Conservation (phyloP, 352 stramenopile species). For the Phytophthora fragariae region DNA sequence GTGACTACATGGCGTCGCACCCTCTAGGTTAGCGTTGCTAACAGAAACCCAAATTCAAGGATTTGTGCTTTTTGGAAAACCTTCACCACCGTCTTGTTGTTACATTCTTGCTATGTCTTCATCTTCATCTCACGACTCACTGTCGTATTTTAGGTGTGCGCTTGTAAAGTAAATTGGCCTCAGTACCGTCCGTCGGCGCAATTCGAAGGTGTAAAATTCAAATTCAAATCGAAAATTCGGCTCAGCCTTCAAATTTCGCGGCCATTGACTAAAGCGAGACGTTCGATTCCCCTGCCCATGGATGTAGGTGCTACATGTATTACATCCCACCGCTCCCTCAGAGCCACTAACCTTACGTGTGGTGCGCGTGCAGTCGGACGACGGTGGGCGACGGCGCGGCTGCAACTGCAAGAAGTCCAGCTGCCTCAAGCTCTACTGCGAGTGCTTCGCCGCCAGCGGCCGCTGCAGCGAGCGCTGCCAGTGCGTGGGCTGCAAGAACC, state of each 20-base stretch:
- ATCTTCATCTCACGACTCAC: background rate
- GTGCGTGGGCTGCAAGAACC: slow-evolving; percentile 84
- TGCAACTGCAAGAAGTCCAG: slow-evolving; percentile 98
- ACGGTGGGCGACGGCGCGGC: slow-evolving; percentile 45
- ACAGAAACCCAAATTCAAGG: slow-evolving; percentile 32
- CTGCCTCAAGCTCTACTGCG: slow-evolving; percentile 95
- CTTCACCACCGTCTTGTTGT: slow-evolving; percentile 2
- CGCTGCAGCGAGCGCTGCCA: slow-evolving; percentile 73
- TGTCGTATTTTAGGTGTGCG: too few relatives aligned
- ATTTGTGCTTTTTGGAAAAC: slow-evolving; percentile 33
- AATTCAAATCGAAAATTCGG: slow-evolving; percentile 46
- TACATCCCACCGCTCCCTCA: background rate
- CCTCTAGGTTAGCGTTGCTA: slow-evolving; percentile 31
- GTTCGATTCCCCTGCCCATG: slow-evolving; percentile 4
- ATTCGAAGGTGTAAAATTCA: slow-evolving; percentile 36
- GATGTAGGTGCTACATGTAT: background rate
- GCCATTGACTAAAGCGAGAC: slow-evolving; percentile 4
- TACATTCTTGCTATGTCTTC: background rate
- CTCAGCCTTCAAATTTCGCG: slow-evolving; percentile 26
- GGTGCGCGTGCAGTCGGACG: slow-evolving; percentile 4
- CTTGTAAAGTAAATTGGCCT: too few relatives aligned
- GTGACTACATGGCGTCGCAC: background rate
- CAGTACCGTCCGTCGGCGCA: slow-evolving; percentile 20
- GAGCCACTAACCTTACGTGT: background rate
- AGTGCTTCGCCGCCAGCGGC: slow-evolving; percentile 70